Evolutionary conservation across 2,329 filamentous ascomycete genomes (phyloP).

Genomic region (Colletotrichum sp.): DNA sequence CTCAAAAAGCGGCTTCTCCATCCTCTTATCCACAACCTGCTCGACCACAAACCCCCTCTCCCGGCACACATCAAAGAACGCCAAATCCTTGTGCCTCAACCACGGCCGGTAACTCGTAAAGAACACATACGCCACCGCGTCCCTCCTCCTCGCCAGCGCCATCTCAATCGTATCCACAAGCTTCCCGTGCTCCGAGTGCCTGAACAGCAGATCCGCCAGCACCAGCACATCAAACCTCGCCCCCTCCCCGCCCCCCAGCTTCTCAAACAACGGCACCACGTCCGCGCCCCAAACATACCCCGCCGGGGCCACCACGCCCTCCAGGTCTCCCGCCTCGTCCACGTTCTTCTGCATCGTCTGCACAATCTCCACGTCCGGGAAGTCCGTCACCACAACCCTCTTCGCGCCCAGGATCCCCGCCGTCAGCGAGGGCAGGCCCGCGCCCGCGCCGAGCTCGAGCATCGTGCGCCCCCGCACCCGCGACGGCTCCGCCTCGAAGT

Average conservation of each 20-base stretch:
- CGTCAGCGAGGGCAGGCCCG: slow-evolving; percentile 82
- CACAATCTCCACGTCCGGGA: slow-evolving; percentile 84
- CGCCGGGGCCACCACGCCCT: slow-evolving; percentile 56
- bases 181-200: slow-evolving; percentile 84
- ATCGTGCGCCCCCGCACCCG: slow-evolving; percentile 74
- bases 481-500: slow-evolving; percentile 73
- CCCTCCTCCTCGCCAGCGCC: slow-evolving; percentile 62
- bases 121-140: slow-evolving; percentile 79
- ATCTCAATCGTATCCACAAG: slow-evolving; percentile 74
- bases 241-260: slow-evolving; percentile 44
- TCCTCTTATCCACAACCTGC: slow-evolving; percentile 79
- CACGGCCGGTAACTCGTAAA: slow-evolving; percentile 95
- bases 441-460: slow-evolving; percentile 88
- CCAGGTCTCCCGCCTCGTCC: slow-evolving; percentile 44
- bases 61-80: slow-evolving; percentile 81
- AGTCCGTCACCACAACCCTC: slow-evolving; percentile 83
- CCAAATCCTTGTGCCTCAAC: slow-evolving; percentile 83
- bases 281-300: slow-evolving; percentile 87
- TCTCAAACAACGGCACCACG: slow-evolving; percentile 59
- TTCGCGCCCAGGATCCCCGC: slow-evolving; percentile 75
- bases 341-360: slow-evolving; percentile 82
- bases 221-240: slow-evolving; percentile 79
- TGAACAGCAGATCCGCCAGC: slow-evolving; percentile 88
- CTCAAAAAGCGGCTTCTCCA: slow-evolving; percentile 90
- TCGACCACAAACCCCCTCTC: slow-evolving; percentile 76